phyloP scores from a whole-genome alignment of 2,329 filamentous ascomycete species.

The Corinectria fuckeliana region DNA sequence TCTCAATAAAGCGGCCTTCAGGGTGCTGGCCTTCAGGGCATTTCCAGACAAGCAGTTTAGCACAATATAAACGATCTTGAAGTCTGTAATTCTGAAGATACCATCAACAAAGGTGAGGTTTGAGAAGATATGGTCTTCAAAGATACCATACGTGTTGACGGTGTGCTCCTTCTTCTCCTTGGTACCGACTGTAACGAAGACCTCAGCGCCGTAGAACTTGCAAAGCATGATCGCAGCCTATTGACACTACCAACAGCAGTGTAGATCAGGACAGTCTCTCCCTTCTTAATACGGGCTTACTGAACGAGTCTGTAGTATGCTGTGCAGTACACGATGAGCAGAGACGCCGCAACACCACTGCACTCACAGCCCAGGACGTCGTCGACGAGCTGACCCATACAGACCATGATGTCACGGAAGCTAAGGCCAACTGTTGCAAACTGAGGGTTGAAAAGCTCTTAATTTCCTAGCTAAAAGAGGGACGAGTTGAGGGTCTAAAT shows the following conservation, averaged over 20 bases:
- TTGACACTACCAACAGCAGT: constrained; percentile 25
- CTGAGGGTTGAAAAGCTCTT: too few species aligned
- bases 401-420: constrained; percentile 21
- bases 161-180: constrained; percentile 40
- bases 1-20: constrained; percentile 44
- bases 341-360: constrained; percentile 4
- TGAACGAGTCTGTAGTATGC: constrained; percentile 8
- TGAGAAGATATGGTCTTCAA: constrained; percentile 39
- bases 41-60: constrained; percentile 40
- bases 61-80: constrained; percentile 39
- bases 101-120: constrained; percentile 35
- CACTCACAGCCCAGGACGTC: constrained; percentile 10
- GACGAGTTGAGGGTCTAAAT: too few species aligned
- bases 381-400: constrained; percentile 7
- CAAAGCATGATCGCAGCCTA: constrained; percentile 38
- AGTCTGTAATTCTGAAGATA: constrained; percentile 29
- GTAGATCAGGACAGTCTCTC: constrained; percentile 40
- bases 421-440: constrained; percentile 19
- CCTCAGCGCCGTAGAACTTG: constrained; percentile 26
- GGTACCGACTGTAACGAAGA: constrained; percentile 42
- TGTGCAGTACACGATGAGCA: constrained; percentile 5
- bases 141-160: constrained; percentile 34
- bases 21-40: constrained; percentile 33
- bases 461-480: too few species aligned
- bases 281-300: constrained; percentile 9